Percentiles rank a stretch among this genome's conserved stretches.
Conservation (phyloP, 1,284 basidiomycete genomes). For the Sanguinoderma infundibulare region DNA sequence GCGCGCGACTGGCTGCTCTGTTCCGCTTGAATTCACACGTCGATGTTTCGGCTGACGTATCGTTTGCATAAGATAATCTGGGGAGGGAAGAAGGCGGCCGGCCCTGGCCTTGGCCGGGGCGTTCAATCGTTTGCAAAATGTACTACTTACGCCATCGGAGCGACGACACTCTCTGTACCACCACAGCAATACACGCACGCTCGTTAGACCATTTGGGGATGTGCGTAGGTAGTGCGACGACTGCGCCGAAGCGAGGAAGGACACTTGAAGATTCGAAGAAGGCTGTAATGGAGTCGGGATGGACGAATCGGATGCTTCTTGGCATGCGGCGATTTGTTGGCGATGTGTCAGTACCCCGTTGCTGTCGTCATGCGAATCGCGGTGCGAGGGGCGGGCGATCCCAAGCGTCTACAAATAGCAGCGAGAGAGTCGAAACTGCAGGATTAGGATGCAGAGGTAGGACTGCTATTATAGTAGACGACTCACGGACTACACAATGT, state of each 20-base stretch:
- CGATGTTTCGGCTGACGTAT: neutral
- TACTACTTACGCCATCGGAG: neutral
- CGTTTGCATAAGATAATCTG: neutral
- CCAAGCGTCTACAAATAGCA: too few relatives aligned
- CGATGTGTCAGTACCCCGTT: neutral
- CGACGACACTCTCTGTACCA: neutral
- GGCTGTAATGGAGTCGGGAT: too few relatives aligned
- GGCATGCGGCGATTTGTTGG: too few relatives aligned
- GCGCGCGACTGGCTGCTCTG: neutral
- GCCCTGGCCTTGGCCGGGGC: slow-evolving; percentile 1
- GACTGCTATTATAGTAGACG: too few relatives aligned
- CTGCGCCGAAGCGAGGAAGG: neutral
- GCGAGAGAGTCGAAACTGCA: too few relatives aligned
- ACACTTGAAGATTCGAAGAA: too few relatives aligned
- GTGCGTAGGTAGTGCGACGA: neutral
- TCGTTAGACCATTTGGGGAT: neutral
- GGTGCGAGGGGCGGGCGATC: too few relatives aligned
- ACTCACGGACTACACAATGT: neutral
- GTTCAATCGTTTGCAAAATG: neutral
- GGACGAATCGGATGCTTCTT: too few relatives aligned
- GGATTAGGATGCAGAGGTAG: too few relatives aligned
- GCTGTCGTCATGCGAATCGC: too few relatives aligned
- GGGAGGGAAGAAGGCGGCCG: neutral
- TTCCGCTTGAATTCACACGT: neutral
- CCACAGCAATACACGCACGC: neutral